Percentiles rank a stretch among this genome's conserved stretches.
Evolutionary conservation across 2,329 filamentous ascomycete genomes (phyloP).

Genomic region (Penicillium italicum): DNA sequence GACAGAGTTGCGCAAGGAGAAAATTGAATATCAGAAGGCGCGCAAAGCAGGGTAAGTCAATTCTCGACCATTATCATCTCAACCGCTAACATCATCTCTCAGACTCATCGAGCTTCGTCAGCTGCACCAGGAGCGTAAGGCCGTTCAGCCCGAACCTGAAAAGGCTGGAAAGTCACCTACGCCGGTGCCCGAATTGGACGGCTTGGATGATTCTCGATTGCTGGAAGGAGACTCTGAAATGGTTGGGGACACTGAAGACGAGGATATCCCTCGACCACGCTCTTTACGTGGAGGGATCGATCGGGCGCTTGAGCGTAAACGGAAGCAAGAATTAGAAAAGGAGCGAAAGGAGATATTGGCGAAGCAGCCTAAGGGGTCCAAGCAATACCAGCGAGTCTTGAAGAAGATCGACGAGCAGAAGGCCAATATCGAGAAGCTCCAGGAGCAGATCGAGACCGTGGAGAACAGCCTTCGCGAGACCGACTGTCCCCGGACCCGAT

Average conservation of each 20-base stretch:
- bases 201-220: conserved; percentile 39
- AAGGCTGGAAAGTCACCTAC: conserved; percentile 41
- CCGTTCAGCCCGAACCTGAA: conserved; percentile 44
- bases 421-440: conserved; percentile 71
- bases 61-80: not conserved
- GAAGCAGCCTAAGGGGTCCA: conserved; percentile 72
- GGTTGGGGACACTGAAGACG: conserved; percentile 66
- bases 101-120: conserved; percentile 46
- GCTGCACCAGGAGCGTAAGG: conserved; percentile 47
- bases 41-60: conserved; percentile 58
- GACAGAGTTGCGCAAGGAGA: conserved; percentile 92
- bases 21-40: conserved; percentile 84
- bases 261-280: conserved; percentile 55
- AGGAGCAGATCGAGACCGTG: conserved; percentile 77
- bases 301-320: conserved; percentile 70
- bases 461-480: conserved; percentile 93
- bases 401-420: conserved; percentile 89
- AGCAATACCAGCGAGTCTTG: conserved; percentile 80
- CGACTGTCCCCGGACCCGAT: conserved; percentile 83
- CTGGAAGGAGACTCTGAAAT: conserved; percentile 62
- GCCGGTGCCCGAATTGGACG: conserved; percentile 41
- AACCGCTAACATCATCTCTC: conserved; percentile 10
- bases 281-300: conserved; percentile 62
- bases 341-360: conserved; percentile 65
- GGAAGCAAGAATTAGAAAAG: conserved; percentile 67